Evolutionary conservation across 2,329 filamentous ascomycete genomes (phyloP).

Genomic region (Diaporthe batatas): DNA sequence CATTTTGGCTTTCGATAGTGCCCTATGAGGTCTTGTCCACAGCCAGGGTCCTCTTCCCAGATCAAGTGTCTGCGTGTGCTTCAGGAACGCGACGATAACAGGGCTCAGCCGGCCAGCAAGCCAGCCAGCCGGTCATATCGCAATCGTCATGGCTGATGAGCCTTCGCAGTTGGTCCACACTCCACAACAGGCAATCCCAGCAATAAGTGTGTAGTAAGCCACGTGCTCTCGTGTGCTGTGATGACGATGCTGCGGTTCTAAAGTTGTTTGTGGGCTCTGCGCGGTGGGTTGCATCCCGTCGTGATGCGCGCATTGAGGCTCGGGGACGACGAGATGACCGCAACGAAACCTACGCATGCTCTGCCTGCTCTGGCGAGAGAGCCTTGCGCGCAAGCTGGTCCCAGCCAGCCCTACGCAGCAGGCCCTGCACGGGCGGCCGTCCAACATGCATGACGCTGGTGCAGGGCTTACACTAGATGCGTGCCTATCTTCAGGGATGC

Average conservation of each 20-base stretch:
- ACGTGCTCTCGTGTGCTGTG: slow-evolving; percentile 9
- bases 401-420: slow-evolving; percentile 32
- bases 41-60: not conserved
- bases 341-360: slow-evolving; percentile 4
- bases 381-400: slow-evolving; percentile 30
- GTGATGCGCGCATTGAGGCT: slow-evolving; percentile 20
- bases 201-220: not conserved
- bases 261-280: not conserved
- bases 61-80: not conserved
- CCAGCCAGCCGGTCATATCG: not conserved
- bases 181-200: not conserved
- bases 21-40: not conserved
- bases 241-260: slow-evolving; percentile 1
- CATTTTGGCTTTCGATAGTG: slow-evolving; percentile 32
- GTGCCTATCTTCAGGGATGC: slow-evolving; percentile 27
- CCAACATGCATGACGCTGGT: slow-evolving; percentile 23
- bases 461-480: slow-evolving; percentile 16
- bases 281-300: slow-evolving; percentile 18
- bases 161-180: not conserved
- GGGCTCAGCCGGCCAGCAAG: not conserved
- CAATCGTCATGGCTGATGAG: slow-evolving; percentile 14
- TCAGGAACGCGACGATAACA: not conserved
- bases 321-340: slow-evolving; percentile 36
- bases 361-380: not conserved
- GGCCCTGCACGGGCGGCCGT: slow-evolving; percentile 1